phyloP scores from a whole-genome alignment of 441 rosid genomes.

The Eugenia klotzschiana region DNA sequence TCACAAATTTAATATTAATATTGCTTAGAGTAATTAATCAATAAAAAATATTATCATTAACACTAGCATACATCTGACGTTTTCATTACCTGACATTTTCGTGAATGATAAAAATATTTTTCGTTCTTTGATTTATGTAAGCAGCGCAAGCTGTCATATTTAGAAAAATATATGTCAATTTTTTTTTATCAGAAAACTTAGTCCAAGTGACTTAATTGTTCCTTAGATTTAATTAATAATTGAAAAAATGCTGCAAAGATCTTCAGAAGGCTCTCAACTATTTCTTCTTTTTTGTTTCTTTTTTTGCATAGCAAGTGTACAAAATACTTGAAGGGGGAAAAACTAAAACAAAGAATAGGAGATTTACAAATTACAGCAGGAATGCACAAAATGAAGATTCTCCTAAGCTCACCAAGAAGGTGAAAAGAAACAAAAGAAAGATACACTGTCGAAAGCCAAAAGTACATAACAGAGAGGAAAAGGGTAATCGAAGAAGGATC shows the following conservation, averaged over 20 bases:
- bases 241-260: neutral
- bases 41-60: too few species aligned
- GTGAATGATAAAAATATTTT: too few species aligned
- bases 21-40: neutral
- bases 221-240: neutral
- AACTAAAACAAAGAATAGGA: neutral
- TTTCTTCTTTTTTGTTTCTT: neutral
- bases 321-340: neutral
- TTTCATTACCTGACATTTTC: too few species aligned
- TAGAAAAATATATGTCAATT: too few species aligned
- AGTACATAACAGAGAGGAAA: neutral
- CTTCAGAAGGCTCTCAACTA: neutral
- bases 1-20: too few species aligned
- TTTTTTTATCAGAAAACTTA: too few species aligned
- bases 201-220: neutral
- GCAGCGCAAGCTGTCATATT: too few species aligned
- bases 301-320: neutral
- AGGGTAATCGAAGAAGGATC: neutral
- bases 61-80: too few species aligned
- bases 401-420: neutral
- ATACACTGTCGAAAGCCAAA: neutral
- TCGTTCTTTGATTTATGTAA: too few species aligned
- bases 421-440: neutral
- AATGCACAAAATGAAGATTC: neutral
- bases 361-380: neutral